Conservation (phyloP, 2,329 filamentous ascomycete genomes). For the Talaromyces sp. region DNA sequence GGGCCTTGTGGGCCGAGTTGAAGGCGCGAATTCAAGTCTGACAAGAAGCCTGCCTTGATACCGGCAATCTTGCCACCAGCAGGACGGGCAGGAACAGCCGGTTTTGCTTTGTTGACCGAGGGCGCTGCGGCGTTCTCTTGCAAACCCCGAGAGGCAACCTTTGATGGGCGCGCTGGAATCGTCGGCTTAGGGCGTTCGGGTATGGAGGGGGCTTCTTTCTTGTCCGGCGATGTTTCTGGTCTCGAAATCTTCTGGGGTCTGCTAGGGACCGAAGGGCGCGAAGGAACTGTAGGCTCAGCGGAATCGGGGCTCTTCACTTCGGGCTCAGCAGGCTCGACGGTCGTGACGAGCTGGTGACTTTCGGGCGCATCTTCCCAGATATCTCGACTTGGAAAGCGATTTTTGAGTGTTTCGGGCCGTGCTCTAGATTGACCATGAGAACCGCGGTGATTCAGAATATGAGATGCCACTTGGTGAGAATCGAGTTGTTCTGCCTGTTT, state of each 20-base stretch:
- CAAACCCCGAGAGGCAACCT: slow-evolving; percentile 33
- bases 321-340: slow-evolving; percentile 47
- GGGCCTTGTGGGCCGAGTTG: slow-evolving; percentile 74
- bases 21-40: slow-evolving; percentile 83
- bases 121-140: slow-evolving; percentile 28
- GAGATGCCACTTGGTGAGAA: slow-evolving; percentile 28
- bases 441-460: slow-evolving; percentile 26
- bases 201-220: slow-evolving; percentile 46
- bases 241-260: slow-evolving; percentile 28
- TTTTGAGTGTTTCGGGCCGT: slow-evolving; percentile 51
- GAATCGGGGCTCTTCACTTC: slow-evolving; percentile 38
- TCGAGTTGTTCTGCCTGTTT: slow-evolving; percentile 34
- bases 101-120: slow-evolving; percentile 63
- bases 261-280: slow-evolving; percentile 16
- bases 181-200: slow-evolving; percentile 59
- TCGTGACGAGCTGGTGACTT: slow-evolving; percentile 72
- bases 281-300: slow-evolving; percentile 27
- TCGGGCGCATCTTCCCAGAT: slow-evolving; percentile 94
- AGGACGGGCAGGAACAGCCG: slow-evolving; percentile 71
- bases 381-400: slow-evolving; percentile 83
- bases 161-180: slow-evolving; percentile 60
- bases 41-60: slow-evolving; percentile 86
- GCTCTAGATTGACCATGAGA: slow-evolving; percentile 17
- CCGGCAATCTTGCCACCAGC: slow-evolving; percentile 82
- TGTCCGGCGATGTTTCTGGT: slow-evolving; percentile 39